These are phyloP conservation scores for Coprinellus aureogranulatus DNA, from an alignment of 768 basidiomycete genomes.

Conservation along the genomic window DNA sequence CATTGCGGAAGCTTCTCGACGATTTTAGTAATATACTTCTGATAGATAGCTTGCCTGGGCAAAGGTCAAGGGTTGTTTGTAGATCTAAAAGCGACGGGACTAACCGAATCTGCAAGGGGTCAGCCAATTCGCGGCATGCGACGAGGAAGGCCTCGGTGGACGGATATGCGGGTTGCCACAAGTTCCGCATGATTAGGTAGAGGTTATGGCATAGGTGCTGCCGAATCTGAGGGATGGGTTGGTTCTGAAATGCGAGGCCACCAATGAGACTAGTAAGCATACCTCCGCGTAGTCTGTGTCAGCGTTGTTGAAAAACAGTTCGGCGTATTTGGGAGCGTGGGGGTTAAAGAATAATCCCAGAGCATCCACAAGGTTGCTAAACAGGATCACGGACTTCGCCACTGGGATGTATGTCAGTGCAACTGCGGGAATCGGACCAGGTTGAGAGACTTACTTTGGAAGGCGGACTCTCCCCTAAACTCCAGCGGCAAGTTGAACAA, in stretches of 20 bases:
- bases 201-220: conserved; percentile 66
- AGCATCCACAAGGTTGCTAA: conserved; percentile 64
- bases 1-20: conserved; percentile 59
- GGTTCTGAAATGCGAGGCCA: conserved; percentile 2
- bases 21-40: conserved; percentile 55
- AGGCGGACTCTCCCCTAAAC: conserved; percentile 82
- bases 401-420: conserved; percentile 41
- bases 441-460: conserved; percentile 59
- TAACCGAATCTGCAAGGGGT: conserved; percentile 65
- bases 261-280: conserved; percentile 1
- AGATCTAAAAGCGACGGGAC: neutral
- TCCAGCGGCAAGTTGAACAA: conserved; percentile 74
- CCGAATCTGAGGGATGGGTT: conserved; percentile 50
- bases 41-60: conserved; percentile 53
- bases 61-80: conserved; percentile 8
- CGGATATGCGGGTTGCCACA: conserved; percentile 69
- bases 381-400: conserved; percentile 68
- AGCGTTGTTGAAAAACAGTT: conserved; percentile 70
- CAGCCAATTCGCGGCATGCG: conserved; percentile 50
- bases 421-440: neutral
- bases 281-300: conserved; percentile 87
- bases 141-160: conserved; percentile 51
- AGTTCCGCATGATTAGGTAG: conserved; percentile 51
- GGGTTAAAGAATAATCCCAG: conserved; percentile 66
- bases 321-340: conserved; percentile 64